Percentiles rank a stretch among this genome's conserved stretches.
These are phyloP conservation scores for Ascochyta rabiei DNA, from an alignment of 2,329 filamentous ascomycete species.

Conservation along the genomic window DNA sequence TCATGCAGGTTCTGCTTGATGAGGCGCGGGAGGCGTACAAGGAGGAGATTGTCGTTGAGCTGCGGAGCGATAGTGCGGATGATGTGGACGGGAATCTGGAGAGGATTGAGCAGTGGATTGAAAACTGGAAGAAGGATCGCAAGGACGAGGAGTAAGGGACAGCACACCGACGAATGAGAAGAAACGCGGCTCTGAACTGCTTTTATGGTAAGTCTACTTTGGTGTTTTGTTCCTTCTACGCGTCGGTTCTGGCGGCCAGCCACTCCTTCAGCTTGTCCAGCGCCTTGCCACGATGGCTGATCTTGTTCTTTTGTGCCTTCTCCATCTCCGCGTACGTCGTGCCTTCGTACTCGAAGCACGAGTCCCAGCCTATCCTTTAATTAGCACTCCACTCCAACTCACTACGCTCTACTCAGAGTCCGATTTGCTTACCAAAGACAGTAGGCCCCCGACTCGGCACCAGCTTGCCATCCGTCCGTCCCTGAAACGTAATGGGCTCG, in stretches of 20 bases:
- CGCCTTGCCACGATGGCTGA: constrained; percentile 90
- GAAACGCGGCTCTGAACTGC: background rate
- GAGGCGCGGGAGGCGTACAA: constrained; percentile 89
- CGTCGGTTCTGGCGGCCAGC: constrained; percentile 59
- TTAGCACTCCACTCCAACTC: background rate
- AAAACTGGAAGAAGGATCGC: constrained; percentile 78
- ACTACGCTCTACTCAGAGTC: background rate
- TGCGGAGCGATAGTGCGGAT: constrained; percentile 81
- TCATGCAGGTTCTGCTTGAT: constrained; percentile 92
- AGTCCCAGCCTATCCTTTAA: constrained; percentile 79
- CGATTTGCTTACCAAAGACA: constrained; percentile 73
- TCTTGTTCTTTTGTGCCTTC: constrained; percentile 82
- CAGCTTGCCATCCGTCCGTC: constrained; percentile 82
- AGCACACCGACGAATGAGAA: background rate
- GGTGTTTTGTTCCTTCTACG: constrained; percentile 8
- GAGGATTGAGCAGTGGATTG: constrained; percentile 80
- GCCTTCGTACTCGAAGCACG: constrained; percentile 92
- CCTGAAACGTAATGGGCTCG: constrained; percentile 88
- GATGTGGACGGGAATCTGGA: constrained; percentile 91
- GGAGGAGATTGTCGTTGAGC: constrained; percentile 84
- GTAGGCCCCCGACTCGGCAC: constrained; percentile 81
- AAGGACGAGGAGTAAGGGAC: constrained; percentile 33
- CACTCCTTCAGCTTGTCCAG: constrained; percentile 83
- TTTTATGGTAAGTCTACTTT: constrained; percentile 7
- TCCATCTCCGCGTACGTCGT: constrained; percentile 95